Evolutionary conservation across 1,284 basidiomycete species (phyloP), one percentile per base, ranked within the genome.

Genomic region (Moniliophthora roreri): DNA sequence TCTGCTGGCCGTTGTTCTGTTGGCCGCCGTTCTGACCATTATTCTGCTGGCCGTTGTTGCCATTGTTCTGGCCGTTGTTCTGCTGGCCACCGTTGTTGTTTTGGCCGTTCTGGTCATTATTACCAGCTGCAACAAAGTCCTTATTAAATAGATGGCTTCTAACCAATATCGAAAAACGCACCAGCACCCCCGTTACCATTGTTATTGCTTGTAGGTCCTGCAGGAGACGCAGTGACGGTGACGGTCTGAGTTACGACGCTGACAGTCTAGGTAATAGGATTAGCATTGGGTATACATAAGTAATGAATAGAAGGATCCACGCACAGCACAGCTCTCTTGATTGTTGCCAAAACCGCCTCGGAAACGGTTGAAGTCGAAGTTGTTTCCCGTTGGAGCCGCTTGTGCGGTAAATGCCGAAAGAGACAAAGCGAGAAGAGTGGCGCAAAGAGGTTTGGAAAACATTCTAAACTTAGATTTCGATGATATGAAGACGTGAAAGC

Each of bases 361-460:
- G 47, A 32, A 58, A 48, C 20, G 65, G 65, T 18, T 45, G 42
- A n/a, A n/a, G n/a, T n/a, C n/a, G n/a, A n/a, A n/a, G n/a, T n/a
- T n/a, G n/a, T n/a, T n/a, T n/a, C n/a, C n/a, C n/a, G 28, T 26
- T 26, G 42, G 42, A 11, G 59, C 62, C 50, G 61, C 68, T 46
- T 67, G 63, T n/a, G 62, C 66, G 36, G 58, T 56, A 38, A 67
- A 62, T 36, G 65, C 63, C 34, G 64, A 64, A 37, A 72, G 51
- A 26, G 66, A 60, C 35, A 71, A 49, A 32, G 63, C 60, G 49
- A 71, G 58, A 55, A 68, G 61, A 58, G 66, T 58, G 54, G 67
- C 58, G 56, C 59, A 63, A 51, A 71, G 53, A 44, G 58, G 62
- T 52, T 61, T 66, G 38, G 66, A 60, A 52, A 68, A 65, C 71